A percentile compares a stretch with the other conserved stretches of the same genome.
Evolutionary conservation across 371 early-diverging fungal species (phyloP).

Genomic region (Rhizopus sp.): DNA sequence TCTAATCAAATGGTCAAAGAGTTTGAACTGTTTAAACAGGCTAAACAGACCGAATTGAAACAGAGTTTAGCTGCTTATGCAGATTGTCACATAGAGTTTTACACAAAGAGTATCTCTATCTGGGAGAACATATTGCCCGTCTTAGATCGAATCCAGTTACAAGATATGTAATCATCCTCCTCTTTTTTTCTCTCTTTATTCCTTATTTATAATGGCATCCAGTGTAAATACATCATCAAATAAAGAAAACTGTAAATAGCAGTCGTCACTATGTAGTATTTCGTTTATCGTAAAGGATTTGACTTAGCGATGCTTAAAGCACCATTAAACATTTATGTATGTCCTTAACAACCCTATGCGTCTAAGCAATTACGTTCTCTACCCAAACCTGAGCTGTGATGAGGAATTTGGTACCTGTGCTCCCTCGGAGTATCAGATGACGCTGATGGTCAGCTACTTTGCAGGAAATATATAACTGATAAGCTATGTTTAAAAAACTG

Average conservation of each 20-base stretch:
- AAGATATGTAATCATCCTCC: constrained; percentile 13
- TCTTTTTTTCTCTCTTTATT: constrained; percentile 6
- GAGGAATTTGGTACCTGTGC: no score
- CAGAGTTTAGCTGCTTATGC: constrained; percentile 73
- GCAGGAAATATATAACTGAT: no score
- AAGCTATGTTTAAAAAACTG: no score
- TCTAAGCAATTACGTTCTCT: no score
- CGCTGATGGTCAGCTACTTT: no score
- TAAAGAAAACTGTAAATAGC: constrained; percentile 1
- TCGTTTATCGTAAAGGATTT: no score
- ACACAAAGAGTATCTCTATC: constrained; percentile 59
- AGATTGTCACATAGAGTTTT: constrained; percentile 82
- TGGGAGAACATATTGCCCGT: constrained; percentile 49
- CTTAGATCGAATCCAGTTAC: constrained; percentile 31
- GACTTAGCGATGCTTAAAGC: no score
- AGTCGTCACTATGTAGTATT: background rate
- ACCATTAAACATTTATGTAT: no score
- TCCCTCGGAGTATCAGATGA: no score
- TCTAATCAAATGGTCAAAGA: constrained; percentile 81
- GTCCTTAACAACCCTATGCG: no score
- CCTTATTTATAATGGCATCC: background rate
- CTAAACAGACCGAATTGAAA: constrained; percentile 81
- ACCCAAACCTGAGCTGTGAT: no score
- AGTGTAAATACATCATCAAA: background rate
- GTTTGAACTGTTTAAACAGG: constrained; percentile 74